Base-by-base conservation (phyloP, 352 stramenopile species). In the Globisporangium middletonii region DNA sequence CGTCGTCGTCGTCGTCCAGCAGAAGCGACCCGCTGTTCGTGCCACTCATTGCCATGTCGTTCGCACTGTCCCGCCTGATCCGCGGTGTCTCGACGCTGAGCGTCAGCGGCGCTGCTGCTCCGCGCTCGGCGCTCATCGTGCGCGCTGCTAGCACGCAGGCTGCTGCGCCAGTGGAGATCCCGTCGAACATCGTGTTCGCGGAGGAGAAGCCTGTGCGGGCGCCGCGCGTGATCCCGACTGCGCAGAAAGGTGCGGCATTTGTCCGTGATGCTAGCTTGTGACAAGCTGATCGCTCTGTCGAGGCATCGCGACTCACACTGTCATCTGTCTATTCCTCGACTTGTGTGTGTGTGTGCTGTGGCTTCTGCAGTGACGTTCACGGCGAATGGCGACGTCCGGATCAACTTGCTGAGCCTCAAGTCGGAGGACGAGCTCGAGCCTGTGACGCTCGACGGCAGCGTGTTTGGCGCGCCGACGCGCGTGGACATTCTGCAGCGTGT, bases 401-500 rank as follows among this genome's bases (percentile, higher is more conserved):
- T 90, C 67, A 79, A 83, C 65, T 59, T 89, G 55, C 63, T 93
- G 49, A 80, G 75, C 50, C 75, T 95, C 55, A 44, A 58, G 50
- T 65, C 74, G 23, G 64, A 81, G 3, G 65, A 57, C 13, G 58
- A 79, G 49, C 45, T 88, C 11, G 72, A 77, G 6, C 50, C 63
- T 27, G 44, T 95, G 50, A 88, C 71, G 9, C 72, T 95, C 37
- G 71, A 89, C 54, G 72, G 63, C 56, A 83, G 67, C 27, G 81
- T 95, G 18, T 96, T 95, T 61, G 81, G 74, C 13, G 79, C 82
- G 26, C 82, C 86, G 13, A 67, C 80, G 23, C 86, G 86, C 47
- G 79, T 92, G 28, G 86, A 95, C 63, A 94, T 95, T 59, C 62
- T 95, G 59, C 86, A 95, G 67, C 84, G 86, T 54, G 84, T 95